Evolutionary conservation across 106 monocot genomes (phyloP), one percentile per base, ranked within the genome.

Genomic region (Xerophyta viscosa): DNA sequence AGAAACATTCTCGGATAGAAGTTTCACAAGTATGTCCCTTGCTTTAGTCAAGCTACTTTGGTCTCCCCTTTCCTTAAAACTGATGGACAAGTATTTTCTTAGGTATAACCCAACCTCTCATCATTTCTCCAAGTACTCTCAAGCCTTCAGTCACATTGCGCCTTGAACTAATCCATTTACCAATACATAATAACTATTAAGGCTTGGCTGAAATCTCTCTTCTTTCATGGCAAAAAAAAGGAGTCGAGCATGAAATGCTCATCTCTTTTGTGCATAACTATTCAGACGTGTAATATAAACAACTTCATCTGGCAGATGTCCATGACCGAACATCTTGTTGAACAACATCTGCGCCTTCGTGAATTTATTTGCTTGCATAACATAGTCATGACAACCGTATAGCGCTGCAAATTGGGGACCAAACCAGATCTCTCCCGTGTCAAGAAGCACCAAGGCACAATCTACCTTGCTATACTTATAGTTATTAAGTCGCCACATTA

Each of bases 61-160:
- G 60, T 31, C 8, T 65, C 70, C 17, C 76, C 76, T 56, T 76
- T 76, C 55, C 27, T 64, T 27, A 51, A 61, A 76, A 70, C 49
- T 73, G 72, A 50, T 60, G 51, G 1, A 61, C 23, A 9, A 73
- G 37, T 46, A 73, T 60, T 54, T 51, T 60, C 25, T 73, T 66
- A 23, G 60, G 28, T 46, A 66, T 60, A 66, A 60, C 11, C 72
- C 72, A 37, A 60, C 66, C 31, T 54, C 47, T 52, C 65, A 24
- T 66, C 65, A 66, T 54, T 33, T 59, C 27, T 51, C 28, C 46
- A 73, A 48, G 39, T 66, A 66, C 12, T 26, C 2, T 30, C 52
- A 47, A 3, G 66, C 72, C 30, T 60, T 51, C 23, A 47, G 24
- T 4, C 53, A 46, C 58, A 66, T 66, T 27, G 65, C 66, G 0